phyloP scores from a whole-genome alignment of 106 monocot species.

The Allium fistulosum region DNA sequence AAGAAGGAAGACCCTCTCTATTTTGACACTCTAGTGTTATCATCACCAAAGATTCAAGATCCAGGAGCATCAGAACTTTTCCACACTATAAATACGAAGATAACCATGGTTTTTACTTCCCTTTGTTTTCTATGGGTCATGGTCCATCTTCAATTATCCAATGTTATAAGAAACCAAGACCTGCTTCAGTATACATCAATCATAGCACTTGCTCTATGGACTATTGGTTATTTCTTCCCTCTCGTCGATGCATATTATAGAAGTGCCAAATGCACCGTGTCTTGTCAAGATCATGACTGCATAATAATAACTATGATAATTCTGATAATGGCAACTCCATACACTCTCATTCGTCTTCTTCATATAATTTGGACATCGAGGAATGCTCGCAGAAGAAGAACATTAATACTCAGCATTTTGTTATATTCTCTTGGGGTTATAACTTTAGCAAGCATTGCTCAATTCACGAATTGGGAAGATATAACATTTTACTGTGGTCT shows the following conservation, averaged over 20 bases:
- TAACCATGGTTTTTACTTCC: conserved; percentile 49
- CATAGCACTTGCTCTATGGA: conserved; percentile 47
- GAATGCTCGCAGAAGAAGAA: conserved; percentile 18
- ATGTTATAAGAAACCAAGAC: conserved; percentile 37
- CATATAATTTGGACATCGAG: conserved; percentile 43
- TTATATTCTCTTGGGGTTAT: conserved; percentile 45
- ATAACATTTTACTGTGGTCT: conserved; percentile 54
- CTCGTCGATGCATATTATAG: not conserved
- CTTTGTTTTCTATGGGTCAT: conserved; percentile 46
- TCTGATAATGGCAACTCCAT: conserved; percentile 44
- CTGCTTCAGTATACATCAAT: conserved; percentile 57
- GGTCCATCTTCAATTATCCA: conserved; percentile 43
- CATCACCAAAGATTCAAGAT: conserved; percentile 27
- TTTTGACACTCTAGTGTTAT: conserved; percentile 40
- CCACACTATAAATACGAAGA: conserved; percentile 58
- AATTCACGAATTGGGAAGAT: conserved; percentile 31
- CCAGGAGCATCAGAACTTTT: conserved; percentile 29
- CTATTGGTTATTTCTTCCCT: conserved; percentile 54
- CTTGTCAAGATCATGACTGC: conserved; percentile 63
- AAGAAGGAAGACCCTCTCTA: conserved; percentile 41
- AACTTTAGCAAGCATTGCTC: conserved; percentile 33
- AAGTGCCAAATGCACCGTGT: conserved; percentile 39
- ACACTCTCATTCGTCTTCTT: conserved; percentile 53
- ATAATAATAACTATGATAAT: conserved; percentile 43
- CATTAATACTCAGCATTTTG: not conserved